These are phyloP conservation scores for Fusarium sp. DNA, from an alignment of 2,329 filamentous ascomycete species.

Conservation along the genomic window DNA sequence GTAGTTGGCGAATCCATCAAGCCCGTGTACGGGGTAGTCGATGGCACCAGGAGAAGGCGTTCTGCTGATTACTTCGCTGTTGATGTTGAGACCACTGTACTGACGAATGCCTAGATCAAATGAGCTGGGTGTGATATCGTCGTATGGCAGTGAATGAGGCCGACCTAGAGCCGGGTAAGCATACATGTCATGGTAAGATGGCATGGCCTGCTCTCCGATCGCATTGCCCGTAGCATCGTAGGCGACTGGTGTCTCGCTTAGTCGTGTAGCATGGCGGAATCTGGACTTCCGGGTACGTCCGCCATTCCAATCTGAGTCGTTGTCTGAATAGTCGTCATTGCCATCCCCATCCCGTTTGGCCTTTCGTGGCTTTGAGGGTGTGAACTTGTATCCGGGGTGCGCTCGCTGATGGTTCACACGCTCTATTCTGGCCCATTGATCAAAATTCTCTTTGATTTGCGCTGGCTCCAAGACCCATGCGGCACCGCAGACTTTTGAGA, in stretches of 20 bases:
- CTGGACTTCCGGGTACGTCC: conserved; percentile 18
- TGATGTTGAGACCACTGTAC: conserved; percentile 13
- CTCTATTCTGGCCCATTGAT: conserved; percentile 81
- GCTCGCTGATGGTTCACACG: conserved; percentile 85
- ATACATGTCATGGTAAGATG: conserved; percentile 28
- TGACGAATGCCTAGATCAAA: conserved; percentile 24
- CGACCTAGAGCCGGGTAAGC: conserved; percentile 20
- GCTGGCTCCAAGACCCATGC: conserved; percentile 86
- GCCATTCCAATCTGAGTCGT: conserved; percentile 39
- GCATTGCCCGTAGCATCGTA: conserved; percentile 18
- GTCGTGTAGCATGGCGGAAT: conserved; percentile 24
- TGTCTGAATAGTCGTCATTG: conserved; percentile 30
- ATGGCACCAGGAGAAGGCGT: conserved; percentile 33
- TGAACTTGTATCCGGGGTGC: conserved; percentile 94
- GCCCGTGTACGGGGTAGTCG: conserved; percentile 26
- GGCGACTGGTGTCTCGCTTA: conserved; percentile 30
- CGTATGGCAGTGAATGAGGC: conserved; percentile 23
- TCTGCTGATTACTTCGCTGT: conserved; percentile 25
- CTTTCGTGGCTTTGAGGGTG: conserved; percentile 75
- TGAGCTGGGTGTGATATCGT: conserved; percentile 17
- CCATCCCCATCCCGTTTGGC: conserved; percentile 48
- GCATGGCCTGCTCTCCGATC: conserved; percentile 4
- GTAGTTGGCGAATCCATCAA: conserved; percentile 26
- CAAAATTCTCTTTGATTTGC: conserved; percentile 79
- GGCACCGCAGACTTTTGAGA: conserved; percentile 86